These are phyloP conservation scores for Biscogniauxia mediterranea DNA, from an alignment of 2,329 filamentous ascomycete genomes.

Conservation along the genomic window DNA sequence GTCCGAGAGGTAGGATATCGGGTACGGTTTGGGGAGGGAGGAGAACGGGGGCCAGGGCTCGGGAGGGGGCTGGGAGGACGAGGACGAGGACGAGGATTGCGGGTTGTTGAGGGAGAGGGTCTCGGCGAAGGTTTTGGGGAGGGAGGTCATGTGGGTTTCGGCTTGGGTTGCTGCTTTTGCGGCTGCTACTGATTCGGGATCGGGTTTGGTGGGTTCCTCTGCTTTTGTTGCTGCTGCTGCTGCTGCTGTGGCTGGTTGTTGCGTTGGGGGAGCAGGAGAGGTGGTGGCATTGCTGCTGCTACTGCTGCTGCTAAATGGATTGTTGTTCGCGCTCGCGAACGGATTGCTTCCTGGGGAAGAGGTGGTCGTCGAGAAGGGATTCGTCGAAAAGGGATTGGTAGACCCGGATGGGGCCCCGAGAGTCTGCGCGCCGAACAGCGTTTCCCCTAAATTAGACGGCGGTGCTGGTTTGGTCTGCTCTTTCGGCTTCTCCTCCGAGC, in stretches of 20 bases:
- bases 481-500: constrained; percentile 31
- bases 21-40: constrained; percentile 68
- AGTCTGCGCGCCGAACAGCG: constrained; percentile 66
- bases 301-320: constrained; percentile 43
- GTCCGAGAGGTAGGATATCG: constrained; percentile 75
- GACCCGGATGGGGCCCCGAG: constrained; percentile 33
- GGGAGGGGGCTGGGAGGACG: constrained; percentile 40
- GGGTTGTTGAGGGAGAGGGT: constrained; percentile 69
- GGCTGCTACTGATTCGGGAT: constrained; percentile 28
- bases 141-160: constrained; percentile 28
- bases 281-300: neutral
- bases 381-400: constrained; percentile 63
- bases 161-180: constrained; percentile 37
- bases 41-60: constrained; percentile 75
- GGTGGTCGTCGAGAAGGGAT: constrained; percentile 58
- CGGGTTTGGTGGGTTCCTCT: constrained; percentile 12
- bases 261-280: too few species aligned
- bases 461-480: constrained; percentile 32
- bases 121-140: constrained; percentile 67
- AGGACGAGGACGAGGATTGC: constrained; percentile 35
- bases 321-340: constrained; percentile 51
- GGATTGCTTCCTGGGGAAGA: constrained; percentile 50
- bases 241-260: too few species aligned
- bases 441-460: constrained; percentile 57
- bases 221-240: too few species aligned